Percentiles rank a stretch among this genome's conserved stretches.
Conservation (phyloP, 257 asterid genomes). For the Leonotis leonurus region DNA sequence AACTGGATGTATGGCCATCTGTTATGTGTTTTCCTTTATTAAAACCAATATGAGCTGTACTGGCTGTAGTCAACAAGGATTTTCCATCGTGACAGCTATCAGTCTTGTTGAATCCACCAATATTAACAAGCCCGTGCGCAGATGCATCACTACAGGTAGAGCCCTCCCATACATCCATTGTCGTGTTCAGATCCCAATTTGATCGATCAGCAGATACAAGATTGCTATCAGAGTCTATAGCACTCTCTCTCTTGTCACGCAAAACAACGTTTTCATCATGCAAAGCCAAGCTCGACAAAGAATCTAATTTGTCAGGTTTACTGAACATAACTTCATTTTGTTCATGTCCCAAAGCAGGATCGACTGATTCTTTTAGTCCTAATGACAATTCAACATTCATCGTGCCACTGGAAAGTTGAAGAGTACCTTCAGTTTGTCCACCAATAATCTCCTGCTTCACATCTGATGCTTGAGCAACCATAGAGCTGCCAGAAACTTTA, state of each 20-base stretch:
- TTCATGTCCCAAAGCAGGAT: conserved; percentile 20
- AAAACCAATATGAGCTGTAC: conserved; percentile 17
- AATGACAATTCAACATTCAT: conserved; percentile 37
- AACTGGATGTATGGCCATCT: conserved; percentile 25
- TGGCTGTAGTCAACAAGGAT: conserved; percentile 25
- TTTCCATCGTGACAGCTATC: conserved; percentile 4
- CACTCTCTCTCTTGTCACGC: conserved; percentile 21
- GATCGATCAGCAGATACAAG: conserved; percentile 42
- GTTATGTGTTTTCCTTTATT: conserved; percentile 44
- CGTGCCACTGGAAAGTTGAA: conserved; percentile 22
- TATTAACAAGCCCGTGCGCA: conserved; percentile 20
- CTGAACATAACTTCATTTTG: conserved; percentile 10
- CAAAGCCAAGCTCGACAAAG: conserved; percentile 41
- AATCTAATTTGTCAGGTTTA: conserved; percentile 31
- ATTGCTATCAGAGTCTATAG: conserved; percentile 14
- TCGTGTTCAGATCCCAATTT: conserved; percentile 83
- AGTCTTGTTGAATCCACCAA: conserved; percentile 22
- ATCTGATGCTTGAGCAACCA: too few species aligned
- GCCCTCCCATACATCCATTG: conserved; percentile 86
- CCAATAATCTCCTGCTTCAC: too few species aligned
- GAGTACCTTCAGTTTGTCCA: conserved; percentile 26
- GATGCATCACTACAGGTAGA: conserved; percentile 29
- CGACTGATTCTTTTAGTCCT: conserved; percentile 29
- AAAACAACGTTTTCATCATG: conserved; percentile 22
- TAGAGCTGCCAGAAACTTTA: conserved; percentile 17